These are phyloP conservation scores for Linnemannia exigua DNA, from an alignment of 192 early-diverging fungal genomes.

Conservation along the genomic window DNA sequence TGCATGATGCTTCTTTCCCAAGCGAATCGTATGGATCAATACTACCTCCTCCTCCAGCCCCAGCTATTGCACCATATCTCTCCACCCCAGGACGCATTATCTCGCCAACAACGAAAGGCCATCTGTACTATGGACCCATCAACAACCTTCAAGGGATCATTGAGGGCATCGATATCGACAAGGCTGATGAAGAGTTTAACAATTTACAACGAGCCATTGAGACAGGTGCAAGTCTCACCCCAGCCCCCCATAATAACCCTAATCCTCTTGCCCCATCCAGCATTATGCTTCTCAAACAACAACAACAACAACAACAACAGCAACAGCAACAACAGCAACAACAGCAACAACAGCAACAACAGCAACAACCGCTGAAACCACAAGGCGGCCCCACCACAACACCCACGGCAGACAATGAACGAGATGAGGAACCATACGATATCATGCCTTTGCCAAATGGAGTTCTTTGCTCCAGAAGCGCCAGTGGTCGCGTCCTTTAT, in stretches of 20 bases:
- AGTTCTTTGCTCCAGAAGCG: conserved; percentile 40
- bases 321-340: neutral
- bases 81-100: conserved; percentile 29
- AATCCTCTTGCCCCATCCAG: conserved; percentile 1
- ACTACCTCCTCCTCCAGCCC: conserved; percentile 44
- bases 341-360: neutral
- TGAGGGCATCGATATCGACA: conserved; percentile 42
- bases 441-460: conserved; percentile 41
- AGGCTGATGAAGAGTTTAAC: conserved; percentile 44
- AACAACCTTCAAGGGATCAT: conserved; percentile 30
- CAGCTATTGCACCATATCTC: conserved; percentile 26
- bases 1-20: conserved; percentile 45
- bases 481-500: conserved; percentile 40
- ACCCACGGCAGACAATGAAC: neutral
- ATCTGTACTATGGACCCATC: conserved; percentile 36
- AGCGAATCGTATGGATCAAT: conserved; percentile 32
- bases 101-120: conserved; percentile 37
- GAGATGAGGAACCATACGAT: conserved; percentile 29
- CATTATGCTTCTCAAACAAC: conserved; percentile 3
- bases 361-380: too few relatives aligned
- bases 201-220: conserved; percentile 7
- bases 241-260: conserved; percentile 1
- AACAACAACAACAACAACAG: neutral
- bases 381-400: neutral
- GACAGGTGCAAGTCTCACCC: neutral